Conservation (phyloP, 2,329 filamentous ascomycete genomes). For the Cryphonectria carpinicola region DNA sequence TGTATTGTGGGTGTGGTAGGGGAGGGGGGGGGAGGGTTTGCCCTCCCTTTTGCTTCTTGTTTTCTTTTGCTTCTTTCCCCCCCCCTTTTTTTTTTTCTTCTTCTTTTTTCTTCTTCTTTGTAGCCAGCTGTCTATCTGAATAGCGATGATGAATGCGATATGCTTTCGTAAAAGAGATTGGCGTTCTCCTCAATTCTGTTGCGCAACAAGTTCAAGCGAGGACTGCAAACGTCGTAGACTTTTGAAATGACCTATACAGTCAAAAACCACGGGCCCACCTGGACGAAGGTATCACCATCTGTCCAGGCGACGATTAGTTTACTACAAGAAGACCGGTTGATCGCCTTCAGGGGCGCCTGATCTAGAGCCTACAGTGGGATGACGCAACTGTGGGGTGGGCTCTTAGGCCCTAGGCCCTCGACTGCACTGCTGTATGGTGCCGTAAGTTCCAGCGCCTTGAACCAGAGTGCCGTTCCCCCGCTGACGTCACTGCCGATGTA, state of each 20-base stretch:
- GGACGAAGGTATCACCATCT: slow-evolving; percentile 7
- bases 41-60: background rate
- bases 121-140: background rate
- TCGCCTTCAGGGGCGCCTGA: background rate
- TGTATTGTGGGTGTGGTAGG: too few species aligned
- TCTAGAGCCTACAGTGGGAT: background rate
- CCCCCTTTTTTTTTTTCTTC: background rate
- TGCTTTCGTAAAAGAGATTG: background rate
- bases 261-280: background rate
- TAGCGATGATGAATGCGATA: background rate
- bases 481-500: slow-evolving; percentile 6
- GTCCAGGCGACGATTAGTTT: background rate
- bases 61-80: background rate
- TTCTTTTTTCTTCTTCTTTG: too few species aligned
- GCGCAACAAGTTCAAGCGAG: too few species aligned
- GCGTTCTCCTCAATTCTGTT: too few species aligned
- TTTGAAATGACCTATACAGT: background rate
- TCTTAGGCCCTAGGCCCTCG: background rate
- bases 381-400: slow-evolving; percentile 9
- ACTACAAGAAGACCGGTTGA: background rate
- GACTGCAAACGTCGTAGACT: too few species aligned
- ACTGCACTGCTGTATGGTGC: too few species aligned
- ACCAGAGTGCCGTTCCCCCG: too few species aligned
- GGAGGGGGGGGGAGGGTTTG: too few species aligned
- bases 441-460: background rate